Base-by-base conservation (phyloP, 805 yeast genomes). In the Candida glaebosa region DNA sequence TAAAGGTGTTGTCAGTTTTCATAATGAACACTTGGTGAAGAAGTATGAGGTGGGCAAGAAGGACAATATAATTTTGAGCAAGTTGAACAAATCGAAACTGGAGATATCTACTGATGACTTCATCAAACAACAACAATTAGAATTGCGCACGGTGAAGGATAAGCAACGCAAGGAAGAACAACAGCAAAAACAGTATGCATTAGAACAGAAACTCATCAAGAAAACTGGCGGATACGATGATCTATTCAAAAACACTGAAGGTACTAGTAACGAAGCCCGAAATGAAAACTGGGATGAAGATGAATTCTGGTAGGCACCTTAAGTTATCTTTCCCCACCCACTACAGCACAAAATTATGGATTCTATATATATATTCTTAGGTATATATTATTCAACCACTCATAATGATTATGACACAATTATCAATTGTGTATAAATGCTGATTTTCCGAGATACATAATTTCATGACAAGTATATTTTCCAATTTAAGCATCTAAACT, bases 1-100 rank as follows among this genome's bases (percentile, higher is more conserved):
- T 37, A 78, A 76, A 4, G 95, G 95, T 3, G 87, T 87, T 38
- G 95, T 86, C 5, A 77, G 86, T 1, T 86, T 84, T 60, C 76
- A 81, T 43, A 79, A 82, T 44, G 72, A 69, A 2, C 77, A 74
- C 45, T 61, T 65, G 39, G 80, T 83, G 18, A 75, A 67, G 45
- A 73, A 77, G 46, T 60, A 78, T 22, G 72, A 69, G 46, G 74
- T 87, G 24, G 74, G 70, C 38, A 71, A 71, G 30, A 71, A 81
- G 48, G 81, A 81, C 34, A 84, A 81, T 52, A 61, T 76, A 4
- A 66, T 82, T 2, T 57, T 86, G 30, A 84, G 83, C 51, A 69
- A 80, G 47, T 62, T 85, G 44, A 78, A 75, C 53, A 84, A 82
- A 59, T 82, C 91, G 4, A 76, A 79, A 46, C 64, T 68, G 1